Conservation (phyloP, 495 filamentous ascomycete genomes). For the Tuber aestivum region DNA sequence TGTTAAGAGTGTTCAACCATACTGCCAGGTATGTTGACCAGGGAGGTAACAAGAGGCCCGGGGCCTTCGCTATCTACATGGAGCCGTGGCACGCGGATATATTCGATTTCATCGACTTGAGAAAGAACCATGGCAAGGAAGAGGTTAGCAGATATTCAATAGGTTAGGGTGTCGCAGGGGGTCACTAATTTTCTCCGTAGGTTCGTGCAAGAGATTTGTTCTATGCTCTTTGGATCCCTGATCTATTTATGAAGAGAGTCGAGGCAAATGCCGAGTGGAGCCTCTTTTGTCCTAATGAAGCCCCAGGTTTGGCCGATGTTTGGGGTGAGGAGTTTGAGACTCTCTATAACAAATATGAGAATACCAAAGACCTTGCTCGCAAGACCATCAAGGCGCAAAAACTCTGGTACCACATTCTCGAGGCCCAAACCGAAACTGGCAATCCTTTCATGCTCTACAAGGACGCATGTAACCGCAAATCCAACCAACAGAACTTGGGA, state of each 20-base stretch:
- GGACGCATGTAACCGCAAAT: constrained; percentile 95
- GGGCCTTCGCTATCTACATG: constrained; percentile 98
- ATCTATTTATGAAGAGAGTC: constrained; percentile 99
- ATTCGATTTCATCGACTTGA: constrained; percentile 91
- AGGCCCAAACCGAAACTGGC: constrained; percentile 96
- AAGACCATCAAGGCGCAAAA: constrained; percentile 94
- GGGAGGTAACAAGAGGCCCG: constrained; percentile 97
- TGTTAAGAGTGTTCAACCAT: constrained; percentile 98
- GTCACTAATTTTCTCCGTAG: constrained; percentile 5
- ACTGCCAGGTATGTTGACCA: constrained; percentile 97
- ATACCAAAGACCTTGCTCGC: constrained; percentile 74
- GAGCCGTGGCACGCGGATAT: constrained; percentile 99
- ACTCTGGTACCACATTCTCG: constrained; percentile 96
- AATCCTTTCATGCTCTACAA: constrained; percentile 99
- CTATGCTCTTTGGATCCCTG: constrained; percentile 95
- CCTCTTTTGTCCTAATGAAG: constrained; percentile 94
- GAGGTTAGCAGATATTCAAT: constrained; percentile 53
- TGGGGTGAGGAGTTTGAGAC: constrained; percentile 96
- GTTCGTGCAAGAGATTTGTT: constrained; percentile 88
- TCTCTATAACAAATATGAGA: constrained; percentile 90
- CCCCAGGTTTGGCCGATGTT: constrained; percentile 87
- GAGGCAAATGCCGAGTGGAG: constrained; percentile 95
- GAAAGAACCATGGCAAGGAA: constrained; percentile 99
- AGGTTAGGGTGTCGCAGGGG: neutral
- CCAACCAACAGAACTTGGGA: constrained; percentile 98